Base-by-base conservation (phyloP, 2,329 filamentous ascomycete species). In the Penicillium corylophilum region DNA sequence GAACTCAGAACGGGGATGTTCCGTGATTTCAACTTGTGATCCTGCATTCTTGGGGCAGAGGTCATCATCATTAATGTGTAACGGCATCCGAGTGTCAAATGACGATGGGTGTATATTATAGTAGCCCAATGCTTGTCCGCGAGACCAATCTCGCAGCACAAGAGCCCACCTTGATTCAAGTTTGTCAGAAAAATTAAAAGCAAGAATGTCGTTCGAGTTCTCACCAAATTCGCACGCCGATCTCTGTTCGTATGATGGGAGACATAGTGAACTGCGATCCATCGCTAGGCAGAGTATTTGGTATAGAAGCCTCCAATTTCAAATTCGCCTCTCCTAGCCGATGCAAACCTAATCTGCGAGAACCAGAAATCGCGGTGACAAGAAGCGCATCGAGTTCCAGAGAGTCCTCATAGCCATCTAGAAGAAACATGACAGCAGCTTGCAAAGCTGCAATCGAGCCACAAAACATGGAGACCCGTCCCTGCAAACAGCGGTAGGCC, bases 21-120 rank as follows among this genome's bases (percentile, higher is more conserved):
- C 50, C 4, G 23, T 28, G 2, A 52, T 39, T 13, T 33, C n/a
- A n/a, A 8, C n/a, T 4, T 33, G 7, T 13, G 24, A 12, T 18
- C 23, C 33, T 36, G 33, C 5, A 36, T n/a, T 13, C 7, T 6
- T 36, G 15, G 33, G 24, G 26, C 20, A 38, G 6, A 58, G 47
- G 28, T 59, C 53, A 2, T 54, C 51, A 15, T 59, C 56, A 43
- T 59, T 54, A 16, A 59, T 35, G 40, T 59, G 53, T 33, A 59
- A 31, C 18, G 56, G 57, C 39, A 47, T 52, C 13, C 55, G 50
- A 26, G 57, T 60, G 38, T 49, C 56, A 24, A 53, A 60, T n/a
- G 57, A 50, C 1, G 48, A 52, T 10, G 55, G 57, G 16, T 28
- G 55, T 7, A 56, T 48, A 2, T 44, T 60, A 43, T 60, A 60